These are phyloP conservation scores for Aspergillus eucalypticola DNA, from an alignment of 2,329 filamentous ascomycete genomes.

Conservation along the genomic window DNA sequence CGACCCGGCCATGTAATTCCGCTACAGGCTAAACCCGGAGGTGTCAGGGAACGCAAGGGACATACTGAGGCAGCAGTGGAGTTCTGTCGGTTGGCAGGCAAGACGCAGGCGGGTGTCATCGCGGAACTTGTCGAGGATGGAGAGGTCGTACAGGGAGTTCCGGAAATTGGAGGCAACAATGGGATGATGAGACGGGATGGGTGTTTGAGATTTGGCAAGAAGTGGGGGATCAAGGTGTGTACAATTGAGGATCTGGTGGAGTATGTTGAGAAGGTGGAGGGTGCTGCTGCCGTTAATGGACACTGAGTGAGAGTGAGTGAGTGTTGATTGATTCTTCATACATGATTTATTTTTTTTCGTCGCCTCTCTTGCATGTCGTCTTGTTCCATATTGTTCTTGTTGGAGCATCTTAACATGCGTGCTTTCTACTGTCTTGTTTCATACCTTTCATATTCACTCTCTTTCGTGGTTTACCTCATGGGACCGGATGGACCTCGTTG, in stretches of 20 bases:
- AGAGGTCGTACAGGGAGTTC: slow-evolving; percentile 66
- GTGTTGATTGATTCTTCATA: not conserved
- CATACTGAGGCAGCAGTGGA: slow-evolving; percentile 95
- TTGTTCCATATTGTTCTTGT: slow-evolving; percentile 1
- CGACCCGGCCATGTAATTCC: slow-evolving; percentile 90
- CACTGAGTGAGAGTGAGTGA: not conserved
- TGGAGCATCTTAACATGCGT: not conserved
- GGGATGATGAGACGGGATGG: slow-evolving; percentile 91
- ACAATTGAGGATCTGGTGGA: slow-evolving; percentile 88
- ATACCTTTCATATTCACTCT: not conserved
- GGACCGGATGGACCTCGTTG: not conserved
- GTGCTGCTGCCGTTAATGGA: slow-evolving; percentile 40
- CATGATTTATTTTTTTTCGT: slow-evolving; percentile 8
- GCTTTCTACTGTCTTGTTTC: not conserved
- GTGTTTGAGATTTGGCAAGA: slow-evolving; percentile 82
- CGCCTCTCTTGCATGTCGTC: not conserved
- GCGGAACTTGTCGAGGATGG: slow-evolving; percentile 91
- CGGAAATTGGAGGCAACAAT: slow-evolving; percentile 63
- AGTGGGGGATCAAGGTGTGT: slow-evolving; percentile 88
- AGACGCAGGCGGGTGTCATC: slow-evolving; percentile 74
- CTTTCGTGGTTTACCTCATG: not conserved
- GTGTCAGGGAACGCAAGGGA: slow-evolving; percentile 74
- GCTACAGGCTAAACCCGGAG: slow-evolving; percentile 74
- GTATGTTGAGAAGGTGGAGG: slow-evolving; percentile 76
- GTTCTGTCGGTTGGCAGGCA: slow-evolving; percentile 82